Percentiles rank a stretch among this genome's conserved stretches.
Conservation (phyloP, 768 basidiomycete species). For the Lanmaoa pseudosensibilis region DNA sequence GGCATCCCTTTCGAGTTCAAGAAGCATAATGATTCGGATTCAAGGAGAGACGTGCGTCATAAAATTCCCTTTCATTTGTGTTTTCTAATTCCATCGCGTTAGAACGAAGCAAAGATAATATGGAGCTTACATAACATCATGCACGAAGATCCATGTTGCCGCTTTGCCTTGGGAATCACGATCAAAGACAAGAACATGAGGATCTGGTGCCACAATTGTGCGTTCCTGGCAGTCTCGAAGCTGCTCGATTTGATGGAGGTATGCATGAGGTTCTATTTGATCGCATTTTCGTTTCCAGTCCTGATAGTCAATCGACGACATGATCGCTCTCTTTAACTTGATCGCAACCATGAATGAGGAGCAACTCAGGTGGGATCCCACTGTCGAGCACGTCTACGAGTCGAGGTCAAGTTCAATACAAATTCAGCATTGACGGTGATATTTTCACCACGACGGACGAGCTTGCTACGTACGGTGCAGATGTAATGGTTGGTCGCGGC, state of each 20-base stretch:
- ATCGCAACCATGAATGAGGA: neutral
- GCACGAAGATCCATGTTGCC: too few relatives aligned
- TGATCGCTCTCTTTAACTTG: constrained; percentile 7
- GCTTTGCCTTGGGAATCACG: constrained; percentile 25
- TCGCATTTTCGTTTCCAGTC: too few relatives aligned
- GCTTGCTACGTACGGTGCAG: constrained; percentile 1
- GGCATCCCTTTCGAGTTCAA: too few relatives aligned
- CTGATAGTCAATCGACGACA: neutral
- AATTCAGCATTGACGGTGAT: neutral
- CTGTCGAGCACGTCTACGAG: neutral
- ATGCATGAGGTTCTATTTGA: too few relatives aligned
- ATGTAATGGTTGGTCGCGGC: neutral
- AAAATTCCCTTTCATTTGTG: too few relatives aligned
- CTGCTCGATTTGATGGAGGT: too few relatives aligned
- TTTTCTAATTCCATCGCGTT: too few relatives aligned
- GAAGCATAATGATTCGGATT: too few relatives aligned
- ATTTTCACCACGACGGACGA: neutral
- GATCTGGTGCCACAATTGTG: constrained; percentile 23
- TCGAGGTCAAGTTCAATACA: neutral
- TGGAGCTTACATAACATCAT: too few relatives aligned
- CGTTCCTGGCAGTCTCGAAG: neutral
- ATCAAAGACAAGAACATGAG: constrained; percentile 26
- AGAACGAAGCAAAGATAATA: too few relatives aligned
- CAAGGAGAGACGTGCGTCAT: too few relatives aligned
- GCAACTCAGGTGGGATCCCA: constrained; percentile 6